Base-by-base conservation (phyloP, 345 rosid genomes). In the Cardamine resedifolia region DNA sequence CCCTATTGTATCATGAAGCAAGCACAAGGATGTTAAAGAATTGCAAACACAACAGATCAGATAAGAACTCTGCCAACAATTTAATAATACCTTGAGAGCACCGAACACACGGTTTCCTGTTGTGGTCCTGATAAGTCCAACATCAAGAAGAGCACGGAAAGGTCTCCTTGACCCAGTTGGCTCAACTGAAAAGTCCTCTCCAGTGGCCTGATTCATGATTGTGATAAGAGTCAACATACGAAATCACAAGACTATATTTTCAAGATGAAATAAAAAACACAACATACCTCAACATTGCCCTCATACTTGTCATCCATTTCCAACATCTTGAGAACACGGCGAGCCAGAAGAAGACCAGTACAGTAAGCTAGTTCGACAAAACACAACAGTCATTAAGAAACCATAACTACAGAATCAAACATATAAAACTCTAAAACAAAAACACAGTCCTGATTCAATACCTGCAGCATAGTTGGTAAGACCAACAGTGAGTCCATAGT, bases 61-160 rank as follows among this genome's bases (percentile, higher is more conserved):
- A 31, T 34, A 51, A 48, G 12, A 15, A 21, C 24, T 16, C 16
- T 1, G 39, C 7, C 38, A 62, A 19, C 1, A 72, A n/a, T n/a
- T n/a, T 0, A 33, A 0, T 24, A 10, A 7, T 83, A 88, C 95
- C 90, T 87, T 89, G 12, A 89, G 87, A 28, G 90, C 87, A 70
- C 90, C 90, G 8, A 89, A 89, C 8, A 89, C 88, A 67, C 96
- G 90, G 70, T 89, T 89, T 6, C 96, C 91, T 1, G 96, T 89
- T 14, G 96, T 87, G 39, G 91, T 89, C 66, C 68, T 87, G 61
- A 84, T 38, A n/a, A 89, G 86, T 19, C 96, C 96, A 24, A 89
- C 96, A 79, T 89, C 96, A 70, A 89, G 90, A 47, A 89, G 88
- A 39, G 90, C 92, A 79, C 88, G 90, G 81, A 89, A 89, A 10